These are phyloP conservation scores for Chrysanthemum makinoi DNA, from an alignment of 129 eudicot genomes.

Conservation along the genomic window DNA sequence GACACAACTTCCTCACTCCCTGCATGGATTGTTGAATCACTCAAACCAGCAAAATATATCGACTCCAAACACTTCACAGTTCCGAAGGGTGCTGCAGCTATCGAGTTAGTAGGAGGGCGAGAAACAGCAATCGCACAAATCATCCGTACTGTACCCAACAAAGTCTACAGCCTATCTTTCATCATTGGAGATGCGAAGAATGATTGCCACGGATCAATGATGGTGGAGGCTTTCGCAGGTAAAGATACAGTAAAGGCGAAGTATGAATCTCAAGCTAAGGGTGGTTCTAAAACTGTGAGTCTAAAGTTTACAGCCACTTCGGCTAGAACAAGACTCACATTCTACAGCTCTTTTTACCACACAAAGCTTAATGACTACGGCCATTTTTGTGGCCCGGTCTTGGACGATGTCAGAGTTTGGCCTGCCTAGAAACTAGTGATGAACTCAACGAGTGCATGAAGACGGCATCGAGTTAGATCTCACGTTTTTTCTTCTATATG, in stretches of 20 bases:
- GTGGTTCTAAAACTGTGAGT: slow-evolving; percentile 29
- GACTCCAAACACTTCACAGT: slow-evolving; percentile 64
- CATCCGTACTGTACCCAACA: slow-evolving; percentile 46
- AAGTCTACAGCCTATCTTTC: slow-evolving; percentile 44
- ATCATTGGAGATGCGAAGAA: slow-evolving; percentile 68
- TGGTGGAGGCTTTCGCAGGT: slow-evolving; percentile 75
- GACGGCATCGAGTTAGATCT: not conserved
- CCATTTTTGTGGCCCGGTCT: slow-evolving; percentile 55
- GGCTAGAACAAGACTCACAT: slow-evolving; percentile 52
- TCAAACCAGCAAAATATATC: slow-evolving; percentile 67
- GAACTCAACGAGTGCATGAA: not conserved
- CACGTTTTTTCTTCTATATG: slow-evolving; percentile 12
- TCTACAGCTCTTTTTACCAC: slow-evolving; percentile 58
- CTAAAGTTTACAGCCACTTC: slow-evolving; percentile 48
- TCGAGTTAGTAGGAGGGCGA: slow-evolving; percentile 68
- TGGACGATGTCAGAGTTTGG: slow-evolving; percentile 56
- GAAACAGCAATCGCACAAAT: slow-evolving; percentile 71
- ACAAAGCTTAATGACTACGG: slow-evolving; percentile 43
- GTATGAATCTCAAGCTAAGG: slow-evolving; percentile 43
- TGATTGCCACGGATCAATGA: slow-evolving; percentile 67
- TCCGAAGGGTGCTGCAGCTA: slow-evolving; percentile 57
- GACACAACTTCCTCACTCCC: slow-evolving; percentile 64
- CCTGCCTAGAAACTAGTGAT: slow-evolving; percentile 13
- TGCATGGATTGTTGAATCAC: slow-evolving; percentile 75
- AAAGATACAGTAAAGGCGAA: slow-evolving; percentile 43